These are phyloP conservation scores for Eimeria maxima DNA, from an alignment of 169 alveolate species.

Conservation along the genomic window DNA sequence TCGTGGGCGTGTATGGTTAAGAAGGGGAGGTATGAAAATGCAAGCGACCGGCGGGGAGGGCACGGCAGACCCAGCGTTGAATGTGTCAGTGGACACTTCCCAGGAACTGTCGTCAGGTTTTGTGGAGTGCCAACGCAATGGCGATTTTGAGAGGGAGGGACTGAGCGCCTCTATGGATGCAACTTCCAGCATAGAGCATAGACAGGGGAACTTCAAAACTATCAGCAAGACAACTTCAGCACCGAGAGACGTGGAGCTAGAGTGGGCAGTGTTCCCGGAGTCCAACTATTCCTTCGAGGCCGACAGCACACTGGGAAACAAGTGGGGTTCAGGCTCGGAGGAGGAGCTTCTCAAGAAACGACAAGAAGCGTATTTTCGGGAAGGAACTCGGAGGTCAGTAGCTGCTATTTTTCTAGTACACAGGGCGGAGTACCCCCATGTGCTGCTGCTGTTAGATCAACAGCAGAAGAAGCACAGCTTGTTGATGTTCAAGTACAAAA, in stretches of 20 bases:
- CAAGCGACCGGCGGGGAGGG: background rate
- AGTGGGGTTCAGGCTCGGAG: slow-evolving; percentile 65
- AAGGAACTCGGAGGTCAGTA: slow-evolving; percentile 87
- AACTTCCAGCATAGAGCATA: background rate
- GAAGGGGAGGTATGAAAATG: slow-evolving; percentile 14
- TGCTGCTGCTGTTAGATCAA: slow-evolving; percentile 84
- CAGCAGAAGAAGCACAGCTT: slow-evolving; percentile 85
- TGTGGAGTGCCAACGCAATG: background rate
- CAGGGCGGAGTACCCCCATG: slow-evolving; percentile 85
- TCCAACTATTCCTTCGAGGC: slow-evolving; percentile 53
- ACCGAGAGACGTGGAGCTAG: slow-evolving; percentile 61
- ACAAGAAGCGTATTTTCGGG: slow-evolving; percentile 67
- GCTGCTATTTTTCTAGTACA: slow-evolving; percentile 87
- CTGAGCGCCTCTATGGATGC: background rate
- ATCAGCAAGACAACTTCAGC: slow-evolving; percentile 23
- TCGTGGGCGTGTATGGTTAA: background rate
- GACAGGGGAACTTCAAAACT: slow-evolving; percentile 14
- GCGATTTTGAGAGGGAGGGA: slow-evolving; percentile 1
- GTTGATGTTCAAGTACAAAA: slow-evolving; percentile 84
- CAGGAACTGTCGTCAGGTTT: background rate
- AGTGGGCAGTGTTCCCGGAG: slow-evolving; percentile 76
- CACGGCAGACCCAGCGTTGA: background rate
- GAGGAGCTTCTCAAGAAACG: slow-evolving; percentile 52
- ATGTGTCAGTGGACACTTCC: background rate
- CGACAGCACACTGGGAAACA: slow-evolving; percentile 57